Conservation (phyloP, 2,329 filamentous ascomycete species). For the Hypoxylon sp. region DNA sequence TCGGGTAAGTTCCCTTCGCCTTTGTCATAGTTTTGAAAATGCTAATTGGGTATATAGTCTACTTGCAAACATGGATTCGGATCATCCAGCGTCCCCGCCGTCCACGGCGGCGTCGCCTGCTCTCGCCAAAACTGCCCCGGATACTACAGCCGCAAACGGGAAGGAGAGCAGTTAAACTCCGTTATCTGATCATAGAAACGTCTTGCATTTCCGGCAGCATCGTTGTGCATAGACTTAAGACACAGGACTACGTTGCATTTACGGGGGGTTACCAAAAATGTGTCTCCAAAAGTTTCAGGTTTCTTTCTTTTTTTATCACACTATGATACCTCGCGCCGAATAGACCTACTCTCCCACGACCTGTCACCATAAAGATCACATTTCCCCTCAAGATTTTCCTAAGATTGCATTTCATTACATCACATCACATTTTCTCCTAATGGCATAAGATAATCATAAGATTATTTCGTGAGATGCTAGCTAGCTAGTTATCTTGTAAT, state of each 20-base stretch:
- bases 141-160: conserved; percentile 49
- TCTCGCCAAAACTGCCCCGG: conserved; percentile 68
- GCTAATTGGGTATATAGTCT: no score
- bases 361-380: conserved; percentile 41
- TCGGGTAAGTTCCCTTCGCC: conserved; percentile 74
- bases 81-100: conserved; percentile 74
- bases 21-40: no score
- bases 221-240: conserved; percentile 55
- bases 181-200: conserved; percentile 49
- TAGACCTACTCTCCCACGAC: conserved; percentile 46
- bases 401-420: conserved; percentile 41
- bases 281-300: conserved; percentile 55
- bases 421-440: conserved; percentile 30
- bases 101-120: conserved; percentile 73
- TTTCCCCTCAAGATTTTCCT: conserved; percentile 35
- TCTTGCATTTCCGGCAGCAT: conserved; percentile 50
- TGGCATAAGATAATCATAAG: conserved; percentile 23
- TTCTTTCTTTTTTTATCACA: conserved; percentile 50
- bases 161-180: conserved; percentile 61
- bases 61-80: conserved; percentile 65
- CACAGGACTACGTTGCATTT: conserved; percentile 54
- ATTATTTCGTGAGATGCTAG: conserved; percentile 21
- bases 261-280: conserved; percentile 52
- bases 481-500: conserved; percentile 30
- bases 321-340: conserved; percentile 55